These are phyloP conservation scores for Nakataea oryzae DNA, from an alignment of 2,329 filamentous ascomycete genomes.

Conservation along the genomic window DNA sequence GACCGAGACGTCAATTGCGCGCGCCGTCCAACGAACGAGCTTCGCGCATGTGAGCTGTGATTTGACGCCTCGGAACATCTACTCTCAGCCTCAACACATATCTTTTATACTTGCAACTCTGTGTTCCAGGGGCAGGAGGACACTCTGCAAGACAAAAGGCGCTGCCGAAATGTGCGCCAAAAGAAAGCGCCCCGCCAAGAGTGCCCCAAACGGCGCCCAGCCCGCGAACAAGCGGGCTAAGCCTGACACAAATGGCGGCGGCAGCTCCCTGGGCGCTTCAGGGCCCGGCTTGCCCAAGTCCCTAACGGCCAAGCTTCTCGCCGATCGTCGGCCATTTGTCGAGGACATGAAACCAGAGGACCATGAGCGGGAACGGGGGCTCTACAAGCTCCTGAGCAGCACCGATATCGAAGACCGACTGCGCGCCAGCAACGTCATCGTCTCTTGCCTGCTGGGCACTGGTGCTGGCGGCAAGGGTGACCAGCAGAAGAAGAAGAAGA, in stretches of 20 bases:
- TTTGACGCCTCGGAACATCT: neutral
- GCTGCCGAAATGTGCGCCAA: neutral
- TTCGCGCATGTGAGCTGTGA: neutral
- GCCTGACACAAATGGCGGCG: slow-evolving; percentile 11
- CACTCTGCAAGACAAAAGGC: no score
- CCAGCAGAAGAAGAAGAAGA: neutral
- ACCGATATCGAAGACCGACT: slow-evolving; percentile 46
- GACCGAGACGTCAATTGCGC: neutral
- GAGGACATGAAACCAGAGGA: slow-evolving; percentile 41
- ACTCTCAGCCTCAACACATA: neutral
- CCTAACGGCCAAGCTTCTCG: slow-evolving; percentile 13
- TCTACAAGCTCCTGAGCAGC: slow-evolving; percentile 53
- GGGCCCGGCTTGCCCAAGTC: slow-evolving; percentile 10
- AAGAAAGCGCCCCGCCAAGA: slow-evolving; percentile 27
- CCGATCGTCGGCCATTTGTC: slow-evolving; percentile 35
- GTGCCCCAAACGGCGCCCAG: slow-evolving; percentile 13
- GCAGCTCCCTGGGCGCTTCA: slow-evolving; percentile 10
- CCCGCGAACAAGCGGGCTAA: slow-evolving; percentile 26
- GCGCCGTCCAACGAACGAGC: no score
- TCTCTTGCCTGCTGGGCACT: slow-evolving; percentile 42
- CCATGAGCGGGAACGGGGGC: slow-evolving; percentile 43
- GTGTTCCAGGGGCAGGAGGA: no score
- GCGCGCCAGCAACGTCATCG: slow-evolving; percentile 45
- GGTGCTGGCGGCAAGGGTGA: slow-evolving; percentile 13
- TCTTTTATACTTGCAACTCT: no score